Evolutionary conservation across 345 rosid species (phyloP).

Genomic region (Combretum micranthum): DNA sequence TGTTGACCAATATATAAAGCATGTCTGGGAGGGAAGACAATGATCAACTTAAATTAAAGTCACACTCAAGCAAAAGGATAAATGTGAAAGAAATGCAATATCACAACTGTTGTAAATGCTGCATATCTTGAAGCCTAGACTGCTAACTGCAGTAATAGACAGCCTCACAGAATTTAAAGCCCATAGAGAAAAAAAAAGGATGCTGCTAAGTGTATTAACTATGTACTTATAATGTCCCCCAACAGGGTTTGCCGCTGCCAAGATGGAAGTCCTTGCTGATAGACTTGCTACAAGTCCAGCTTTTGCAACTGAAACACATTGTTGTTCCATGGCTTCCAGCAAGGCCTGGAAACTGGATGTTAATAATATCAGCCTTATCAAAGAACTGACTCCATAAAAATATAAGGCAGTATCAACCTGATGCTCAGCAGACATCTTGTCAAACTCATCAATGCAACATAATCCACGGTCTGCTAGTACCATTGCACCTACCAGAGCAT

Average conservation of each 20-base stretch:
- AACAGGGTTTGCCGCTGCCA: slow-evolving; percentile 98
- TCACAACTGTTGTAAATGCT: too few relatives aligned
- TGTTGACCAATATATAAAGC: too few relatives aligned
- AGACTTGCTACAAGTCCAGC: slow-evolving; percentile 97
- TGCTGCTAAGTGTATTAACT: slow-evolving; percentile 8
- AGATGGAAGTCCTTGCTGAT: slow-evolving; percentile 90
- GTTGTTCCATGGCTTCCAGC: slow-evolving; percentile 99
- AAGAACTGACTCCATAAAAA: slow-evolving; percentile 6
- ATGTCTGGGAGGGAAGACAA: too few relatives aligned
- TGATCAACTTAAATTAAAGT: too few relatives aligned
- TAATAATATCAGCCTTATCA: slow-evolving; percentile 16
- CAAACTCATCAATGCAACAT: slow-evolving; percentile 97
- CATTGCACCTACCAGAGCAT: slow-evolving; percentile 73
- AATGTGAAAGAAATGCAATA: too few relatives aligned
- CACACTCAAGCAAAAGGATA: too few relatives aligned
- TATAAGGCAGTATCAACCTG: slow-evolving; percentile 45
- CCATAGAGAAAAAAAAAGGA: neutral
- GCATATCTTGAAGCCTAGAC: too few relatives aligned
- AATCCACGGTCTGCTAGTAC: slow-evolving; percentile 94
- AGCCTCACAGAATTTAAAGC: neutral
- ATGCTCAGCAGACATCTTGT: slow-evolving; percentile 94
- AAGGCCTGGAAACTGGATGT: slow-evolving; percentile 52
- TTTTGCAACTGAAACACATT: slow-evolving; percentile 95
- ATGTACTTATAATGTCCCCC: slow-evolving; percentile 95
- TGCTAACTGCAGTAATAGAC: too few relatives aligned